Evolutionary conservation across 2,329 filamentous ascomycete genomes (phyloP).

Genomic region (Colletotrichum navitas): DNA sequence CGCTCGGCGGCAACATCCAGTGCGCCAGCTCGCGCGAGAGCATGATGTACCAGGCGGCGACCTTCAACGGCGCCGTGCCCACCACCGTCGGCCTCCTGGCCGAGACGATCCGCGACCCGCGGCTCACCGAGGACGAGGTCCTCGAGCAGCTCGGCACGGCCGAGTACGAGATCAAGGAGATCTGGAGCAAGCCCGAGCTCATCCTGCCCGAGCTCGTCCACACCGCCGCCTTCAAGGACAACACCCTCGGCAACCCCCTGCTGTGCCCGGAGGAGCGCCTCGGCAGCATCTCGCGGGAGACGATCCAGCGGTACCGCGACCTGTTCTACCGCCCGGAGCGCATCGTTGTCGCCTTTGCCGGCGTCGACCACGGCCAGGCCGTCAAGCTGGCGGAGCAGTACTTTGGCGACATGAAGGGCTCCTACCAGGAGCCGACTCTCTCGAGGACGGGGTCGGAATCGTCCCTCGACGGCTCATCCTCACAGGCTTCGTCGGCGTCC

Average conservation of each 20-base stretch:
- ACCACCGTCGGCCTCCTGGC: constrained; percentile 86
- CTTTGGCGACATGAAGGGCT: constrained; percentile 89
- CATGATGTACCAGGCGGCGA: constrained; percentile 98
- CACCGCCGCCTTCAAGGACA: constrained; percentile 94
- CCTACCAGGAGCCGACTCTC: constrained; percentile 58
- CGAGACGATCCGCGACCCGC: constrained; percentile 90
- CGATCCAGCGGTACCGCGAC: constrained; percentile 83
- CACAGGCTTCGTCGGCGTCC: constrained; percentile 49
- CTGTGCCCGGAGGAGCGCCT: constrained; percentile 90
- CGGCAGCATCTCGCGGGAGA: constrained; percentile 76
- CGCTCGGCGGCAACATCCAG: constrained; percentile 93
- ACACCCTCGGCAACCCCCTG: constrained; percentile 93
- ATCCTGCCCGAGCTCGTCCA: constrained; percentile 96
- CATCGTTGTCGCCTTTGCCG: constrained; percentile 95
- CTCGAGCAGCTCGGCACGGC: constrained; percentile 89
- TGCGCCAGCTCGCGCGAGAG: constrained; percentile 95
- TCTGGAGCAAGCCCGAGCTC: constrained; percentile 96
- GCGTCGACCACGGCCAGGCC: constrained; percentile 85
- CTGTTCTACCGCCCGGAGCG: constrained; percentile 90
- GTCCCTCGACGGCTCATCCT: constrained; percentile 54
- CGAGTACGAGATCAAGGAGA: constrained; percentile 93
- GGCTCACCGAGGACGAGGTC: constrained; percentile 89
- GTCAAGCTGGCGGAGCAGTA: constrained; percentile 83
- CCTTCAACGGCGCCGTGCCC: constrained; percentile 93
- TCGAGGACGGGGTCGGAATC: constrained; percentile 72